These are phyloP conservation scores for Suhomyces faveliae DNA, from an alignment of 805 yeast genomes.

Conservation along the genomic window DNA sequence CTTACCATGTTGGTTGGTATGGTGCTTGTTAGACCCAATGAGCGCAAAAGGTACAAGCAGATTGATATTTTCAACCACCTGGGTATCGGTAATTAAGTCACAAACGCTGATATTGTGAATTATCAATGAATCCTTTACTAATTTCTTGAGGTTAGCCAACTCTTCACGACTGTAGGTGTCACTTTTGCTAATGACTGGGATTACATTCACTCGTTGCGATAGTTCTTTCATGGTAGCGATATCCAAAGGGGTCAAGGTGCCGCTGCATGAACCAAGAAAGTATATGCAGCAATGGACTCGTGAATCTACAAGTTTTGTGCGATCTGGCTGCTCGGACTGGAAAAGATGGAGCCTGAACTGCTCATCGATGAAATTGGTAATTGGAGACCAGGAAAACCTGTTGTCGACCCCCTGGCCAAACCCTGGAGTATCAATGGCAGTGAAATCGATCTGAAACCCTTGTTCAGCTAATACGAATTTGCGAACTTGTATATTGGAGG, in stretches of 20 bases:
- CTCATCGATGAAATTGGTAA: slow-evolving; percentile 73
- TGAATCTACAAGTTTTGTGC: slow-evolving; percentile 57
- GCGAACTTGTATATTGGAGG: slow-evolving; percentile 12
- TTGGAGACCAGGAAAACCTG: slow-evolving; percentile 35
- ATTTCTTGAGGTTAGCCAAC: slow-evolving; percentile 22
- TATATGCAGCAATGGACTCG: slow-evolving; percentile 86
- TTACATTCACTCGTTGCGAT: slow-evolving; percentile 32
- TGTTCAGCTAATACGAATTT: slow-evolving; percentile 18
- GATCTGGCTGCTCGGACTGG: slow-evolving; percentile 59
- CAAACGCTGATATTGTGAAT: slow-evolving; percentile 30
- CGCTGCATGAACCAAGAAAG: slow-evolving; percentile 64
- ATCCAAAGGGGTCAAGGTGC: slow-evolving; percentile 32
- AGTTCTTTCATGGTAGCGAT: slow-evolving; percentile 35
- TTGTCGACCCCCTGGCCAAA: slow-evolving; percentile 71
- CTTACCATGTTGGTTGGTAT: slow-evolving; percentile 13
- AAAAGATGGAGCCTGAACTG: slow-evolving; percentile 64
- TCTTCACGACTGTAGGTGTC: slow-evolving; percentile 33
- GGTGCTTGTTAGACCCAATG: slow-evolving; percentile 57
- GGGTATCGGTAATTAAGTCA: slow-evolving; percentile 24
- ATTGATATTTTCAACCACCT: slow-evolving; percentile 30
- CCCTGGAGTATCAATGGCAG: slow-evolving; percentile 41
- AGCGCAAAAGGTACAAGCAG: slow-evolving; percentile 65
- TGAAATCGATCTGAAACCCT: slow-evolving; percentile 17
- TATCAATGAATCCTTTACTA: slow-evolving; percentile 23
- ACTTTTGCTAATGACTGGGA: slow-evolving; percentile 40